A percentile compares a stretch with the other conserved stretches of the same genome.
Evolutionary conservation across 306 rosid genomes (phyloP).

Genomic region (Delonix regia): DNA sequence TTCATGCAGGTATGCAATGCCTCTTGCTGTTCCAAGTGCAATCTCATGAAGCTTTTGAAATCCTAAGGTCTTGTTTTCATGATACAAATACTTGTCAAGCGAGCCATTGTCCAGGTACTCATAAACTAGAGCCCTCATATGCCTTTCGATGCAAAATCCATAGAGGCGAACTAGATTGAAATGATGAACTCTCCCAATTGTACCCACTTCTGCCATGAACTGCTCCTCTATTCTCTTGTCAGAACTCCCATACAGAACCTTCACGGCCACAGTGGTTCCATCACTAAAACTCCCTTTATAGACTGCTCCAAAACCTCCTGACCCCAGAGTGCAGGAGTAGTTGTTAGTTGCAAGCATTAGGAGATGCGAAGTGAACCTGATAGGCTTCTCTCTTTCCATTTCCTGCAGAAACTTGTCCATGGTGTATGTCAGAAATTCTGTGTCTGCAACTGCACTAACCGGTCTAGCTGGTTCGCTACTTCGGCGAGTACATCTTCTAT

Average conservation of each 20-base stretch:
- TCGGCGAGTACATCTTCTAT: too few species aligned
- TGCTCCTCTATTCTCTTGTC: slow-evolving; percentile 35
- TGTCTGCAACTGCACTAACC: too few species aligned
- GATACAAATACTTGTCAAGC: slow-evolving; percentile 35
- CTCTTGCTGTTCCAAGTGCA: slow-evolving; percentile 45
- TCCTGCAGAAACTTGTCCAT: slow-evolving; percentile 30
- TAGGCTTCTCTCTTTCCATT: slow-evolving; percentile 38
- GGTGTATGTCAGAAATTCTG: background rate
- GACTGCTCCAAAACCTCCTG: slow-evolving; percentile 45
- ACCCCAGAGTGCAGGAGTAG: slow-evolving; percentile 33
- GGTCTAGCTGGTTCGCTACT: too few species aligned
- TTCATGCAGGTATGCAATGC: slow-evolving; percentile 45
- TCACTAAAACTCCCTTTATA: slow-evolving; percentile 33
- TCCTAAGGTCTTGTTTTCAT: slow-evolving; percentile 19
- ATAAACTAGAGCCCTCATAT: slow-evolving; percentile 40
- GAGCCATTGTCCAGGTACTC: slow-evolving; percentile 44
- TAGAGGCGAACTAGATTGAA: slow-evolving; percentile 47
- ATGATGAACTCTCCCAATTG: slow-evolving; percentile 44
- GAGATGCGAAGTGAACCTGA: slow-evolving; percentile 31
- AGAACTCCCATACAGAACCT: slow-evolving; percentile 35
- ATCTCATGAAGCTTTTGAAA: slow-evolving; percentile 39
- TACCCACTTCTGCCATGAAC: slow-evolving; percentile 53
- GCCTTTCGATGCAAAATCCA: slow-evolving; percentile 42
- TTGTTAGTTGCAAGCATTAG: background rate
- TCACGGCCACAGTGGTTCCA: slow-evolving; percentile 39